Evolutionary conservation across 1,284 basidiomycete genomes (phyloP).

Genomic region (Trametes pubescens): DNA sequence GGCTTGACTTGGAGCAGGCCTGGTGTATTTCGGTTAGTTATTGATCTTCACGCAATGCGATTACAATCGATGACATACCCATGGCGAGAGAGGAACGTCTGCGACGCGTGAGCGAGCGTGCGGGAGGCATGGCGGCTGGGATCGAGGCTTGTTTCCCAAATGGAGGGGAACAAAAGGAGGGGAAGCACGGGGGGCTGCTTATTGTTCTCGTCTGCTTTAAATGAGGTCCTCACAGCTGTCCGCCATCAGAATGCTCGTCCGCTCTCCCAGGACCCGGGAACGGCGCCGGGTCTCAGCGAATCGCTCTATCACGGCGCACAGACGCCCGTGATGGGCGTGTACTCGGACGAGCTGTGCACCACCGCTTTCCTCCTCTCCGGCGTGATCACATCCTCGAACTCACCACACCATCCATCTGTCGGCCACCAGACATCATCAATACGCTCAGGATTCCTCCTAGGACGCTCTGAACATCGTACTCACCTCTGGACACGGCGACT

Average conservation of each 20-base stretch:
- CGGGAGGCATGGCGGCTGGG: conserved; percentile 28
- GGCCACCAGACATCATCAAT: not conserved
- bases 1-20: conserved; percentile 57
- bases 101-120: conserved; percentile 31
- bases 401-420: conserved; percentile 2
- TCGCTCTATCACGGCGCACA: conserved; percentile 1
- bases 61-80: conserved; percentile 20
- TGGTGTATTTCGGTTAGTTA: conserved; percentile 26
- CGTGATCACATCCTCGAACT: conserved; percentile 1
- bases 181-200: conserved; percentile 28
- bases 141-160: conserved; percentile 23
- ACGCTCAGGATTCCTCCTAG: not conserved
- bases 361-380: not conserved
- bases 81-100: conserved; percentile 32
- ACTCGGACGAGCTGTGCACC: not conserved
- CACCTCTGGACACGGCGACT: conserved; percentile 1
- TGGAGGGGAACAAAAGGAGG: conserved; percentile 33
- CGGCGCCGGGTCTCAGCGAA: conserved; percentile 1
- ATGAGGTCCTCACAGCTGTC: conserved; percentile 19
- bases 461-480: not conserved
- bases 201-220: conserved; percentile 35
- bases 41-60: not conserved
- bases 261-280: conserved; percentile 16
- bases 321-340: not conserved
- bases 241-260: conserved; percentile 21